A percentile compares a stretch with the other conserved stretches of the same genome.
Conservation (phyloP, 129 eudicot species). For the Artemisia argyi region DNA sequence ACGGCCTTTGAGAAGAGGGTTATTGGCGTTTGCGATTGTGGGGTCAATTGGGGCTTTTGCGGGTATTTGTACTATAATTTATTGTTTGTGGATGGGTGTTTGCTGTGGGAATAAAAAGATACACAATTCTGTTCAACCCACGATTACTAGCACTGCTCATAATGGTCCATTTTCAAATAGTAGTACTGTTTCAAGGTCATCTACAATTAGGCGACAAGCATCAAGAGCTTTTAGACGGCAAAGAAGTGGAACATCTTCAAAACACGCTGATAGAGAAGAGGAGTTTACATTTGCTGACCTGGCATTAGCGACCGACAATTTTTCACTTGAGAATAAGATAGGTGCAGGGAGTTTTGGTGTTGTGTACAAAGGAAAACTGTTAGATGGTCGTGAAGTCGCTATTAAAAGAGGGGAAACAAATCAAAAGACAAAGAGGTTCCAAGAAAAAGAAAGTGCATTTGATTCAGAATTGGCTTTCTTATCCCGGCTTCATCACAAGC, state of each 20-base stretch:
- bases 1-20: conserved; percentile 52
- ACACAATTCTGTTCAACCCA: conserved; percentile 91
- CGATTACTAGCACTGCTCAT: conserved; percentile 47
- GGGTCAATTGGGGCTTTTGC: conserved; percentile 81
- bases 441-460: conserved; percentile 91
- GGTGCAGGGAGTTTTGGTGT: conserved; percentile 97
- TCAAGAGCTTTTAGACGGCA: conserved; percentile 78
- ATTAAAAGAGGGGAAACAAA: conserved; percentile 83
- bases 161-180: conserved; percentile 47
- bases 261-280: conserved; percentile 80
- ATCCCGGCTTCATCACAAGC: conserved; percentile 92
- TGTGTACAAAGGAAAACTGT: conserved; percentile 82
- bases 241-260: conserved; percentile 93
- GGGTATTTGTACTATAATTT: conserved; percentile 63
- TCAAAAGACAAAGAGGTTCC: conserved; percentile 63
- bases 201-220: conserved; percentile 73
- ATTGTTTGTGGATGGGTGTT: conserved; percentile 79
- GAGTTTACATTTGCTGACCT: conserved; percentile 77
- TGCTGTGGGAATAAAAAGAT: conserved; percentile 84
- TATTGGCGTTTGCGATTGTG: conserved; percentile 78
- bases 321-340: conserved; percentile 72
- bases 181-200: conserved; percentile 72
- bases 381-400: conserved; percentile 94
- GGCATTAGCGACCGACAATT: conserved; percentile 64
- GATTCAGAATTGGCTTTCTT: conserved; percentile 93